Base-by-base conservation (phyloP, 768 basidiomycete genomes). In the Dioszegia crocea region DNA sequence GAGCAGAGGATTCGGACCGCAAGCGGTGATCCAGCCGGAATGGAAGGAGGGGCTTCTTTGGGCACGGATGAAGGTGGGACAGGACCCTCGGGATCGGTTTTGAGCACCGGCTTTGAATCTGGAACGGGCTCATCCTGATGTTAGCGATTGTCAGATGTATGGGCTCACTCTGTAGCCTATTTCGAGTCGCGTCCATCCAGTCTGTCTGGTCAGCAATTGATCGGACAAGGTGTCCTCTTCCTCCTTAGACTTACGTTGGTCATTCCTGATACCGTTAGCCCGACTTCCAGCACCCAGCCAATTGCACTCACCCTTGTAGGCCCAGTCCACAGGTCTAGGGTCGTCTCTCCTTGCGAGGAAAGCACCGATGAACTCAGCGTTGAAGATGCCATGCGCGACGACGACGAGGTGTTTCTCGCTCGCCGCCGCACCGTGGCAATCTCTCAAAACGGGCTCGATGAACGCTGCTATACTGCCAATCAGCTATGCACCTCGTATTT, bases 371-470 rank as follows among this genome's bases (percentile, higher is more conserved):
- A 78, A 74, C 60, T 80, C 78, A 10, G 68, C 59, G 46, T 79
- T 76, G 65, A 77, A 78, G 62, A 80, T 79, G 0, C 79, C 79
- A 59, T 80, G 80, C 38, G 78, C 79, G 3, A 80, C 77, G 5
- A 80, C 71, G 1, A 79, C 67, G 24, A 77, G 47, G 73, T 73
- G 70, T 63, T 64, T 43, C 36, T 66, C 53, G 57, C 59, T 40
- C 31, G 66, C 16, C 16, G 68, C 52, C 45, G 58, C 47, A 23
- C 71, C 71, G 23, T 61, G 58, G 45, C 67, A 63, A 27, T 59
- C 61, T 53, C 64, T 41, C 14, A 80, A 51, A 46, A 71, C 64
- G 2, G 78, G 78, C 54, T 78, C 66, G 58, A 80, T 68, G 50
- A 75, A 80, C 12, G 70, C 51, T 0, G 71, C 61, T 17, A 80